Conservation (phyloP, 1,139 yeast species). For the Suhomyces terraborum region DNA sequence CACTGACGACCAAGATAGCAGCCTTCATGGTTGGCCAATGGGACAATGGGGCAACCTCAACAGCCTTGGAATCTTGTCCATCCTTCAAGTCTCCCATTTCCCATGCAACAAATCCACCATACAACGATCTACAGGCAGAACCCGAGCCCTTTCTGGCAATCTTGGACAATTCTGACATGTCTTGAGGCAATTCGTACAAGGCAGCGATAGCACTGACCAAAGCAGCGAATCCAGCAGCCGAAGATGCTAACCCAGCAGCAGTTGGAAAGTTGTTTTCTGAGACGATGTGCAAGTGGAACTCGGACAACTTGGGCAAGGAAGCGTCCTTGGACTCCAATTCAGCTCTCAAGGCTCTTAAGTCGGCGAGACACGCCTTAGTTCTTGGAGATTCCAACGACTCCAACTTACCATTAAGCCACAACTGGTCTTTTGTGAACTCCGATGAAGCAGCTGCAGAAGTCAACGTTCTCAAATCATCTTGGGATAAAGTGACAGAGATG, state of each 20-base stretch:
- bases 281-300: constrained; percentile 73
- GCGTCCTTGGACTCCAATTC: constrained; percentile 53
- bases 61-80: constrained; percentile 92
- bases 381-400: constrained; percentile 69
- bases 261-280: constrained; percentile 98
- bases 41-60: constrained; percentile 75
- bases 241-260: constrained; percentile 97
- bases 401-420: constrained; percentile 80
- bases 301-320: constrained; percentile 60
- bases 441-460: constrained; percentile 81
- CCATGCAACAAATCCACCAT: constrained; percentile 99
- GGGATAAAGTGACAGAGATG: constrained; percentile 89
- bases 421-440: constrained; percentile 59
- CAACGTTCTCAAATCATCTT: constrained; percentile 83
- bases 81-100: constrained; percentile 79
- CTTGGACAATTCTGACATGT: constrained; percentile 80
- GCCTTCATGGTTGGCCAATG: constrained; percentile 97
- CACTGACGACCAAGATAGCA: constrained; percentile 87
- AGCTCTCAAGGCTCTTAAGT: constrained; percentile 67
- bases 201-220: constrained; percentile 83
- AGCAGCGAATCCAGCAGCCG: constrained; percentile 99
- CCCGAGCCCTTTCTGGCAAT: constrained; percentile 98
- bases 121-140: constrained; percentile 93
- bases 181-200: constrained; percentile 77
- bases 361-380: constrained; percentile 77